Conservation (phyloP, 1,284 basidiomycete genomes). For the Rhodotorula mucilaginosa region DNA sequence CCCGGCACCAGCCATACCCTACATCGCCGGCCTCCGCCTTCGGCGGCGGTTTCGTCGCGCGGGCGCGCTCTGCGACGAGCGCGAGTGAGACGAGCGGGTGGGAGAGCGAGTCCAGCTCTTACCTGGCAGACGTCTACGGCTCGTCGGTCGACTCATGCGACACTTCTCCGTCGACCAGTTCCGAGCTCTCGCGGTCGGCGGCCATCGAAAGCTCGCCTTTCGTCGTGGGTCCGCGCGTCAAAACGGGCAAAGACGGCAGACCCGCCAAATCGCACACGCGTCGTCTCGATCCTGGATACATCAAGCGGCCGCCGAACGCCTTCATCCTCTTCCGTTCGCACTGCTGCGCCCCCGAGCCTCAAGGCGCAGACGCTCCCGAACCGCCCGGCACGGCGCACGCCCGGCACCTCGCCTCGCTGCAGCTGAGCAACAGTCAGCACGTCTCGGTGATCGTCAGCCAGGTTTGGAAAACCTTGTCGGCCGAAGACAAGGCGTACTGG, state of each 20-base stretch:
- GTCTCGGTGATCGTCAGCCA: conserved; percentile 45
- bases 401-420: conserved; percentile 31
- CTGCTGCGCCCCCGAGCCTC: conserved; percentile 58
- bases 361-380: conserved; percentile 54
- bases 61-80: conserved; percentile 21
- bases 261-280: conserved; percentile 34
- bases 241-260: conserved; percentile 17
- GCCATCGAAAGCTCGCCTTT: conserved; percentile 1
- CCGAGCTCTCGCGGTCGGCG: not conserved
- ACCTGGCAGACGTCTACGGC: not conserved
- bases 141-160: conserved; percentile 14
- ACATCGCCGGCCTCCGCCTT: conserved; percentile 16
- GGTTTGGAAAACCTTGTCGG: conserved; percentile 44
- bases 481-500: conserved; percentile 44
- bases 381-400: conserved; percentile 36
- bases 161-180: conserved; percentile 5
- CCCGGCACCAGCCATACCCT: conserved; percentile 33
- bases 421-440: conserved; percentile 46
- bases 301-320: conserved; percentile 88
- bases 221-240: not conserved
- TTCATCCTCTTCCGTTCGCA: conserved; percentile 92
- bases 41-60: conserved; percentile 3
- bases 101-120: conserved; percentile 21
- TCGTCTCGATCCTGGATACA: conserved; percentile 58
- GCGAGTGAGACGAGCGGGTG: conserved; percentile 24